These are phyloP conservation scores for Dactylellina drechsleri DNA, from an alignment of 2,329 filamentous ascomycete genomes.

Conservation along the genomic window DNA sequence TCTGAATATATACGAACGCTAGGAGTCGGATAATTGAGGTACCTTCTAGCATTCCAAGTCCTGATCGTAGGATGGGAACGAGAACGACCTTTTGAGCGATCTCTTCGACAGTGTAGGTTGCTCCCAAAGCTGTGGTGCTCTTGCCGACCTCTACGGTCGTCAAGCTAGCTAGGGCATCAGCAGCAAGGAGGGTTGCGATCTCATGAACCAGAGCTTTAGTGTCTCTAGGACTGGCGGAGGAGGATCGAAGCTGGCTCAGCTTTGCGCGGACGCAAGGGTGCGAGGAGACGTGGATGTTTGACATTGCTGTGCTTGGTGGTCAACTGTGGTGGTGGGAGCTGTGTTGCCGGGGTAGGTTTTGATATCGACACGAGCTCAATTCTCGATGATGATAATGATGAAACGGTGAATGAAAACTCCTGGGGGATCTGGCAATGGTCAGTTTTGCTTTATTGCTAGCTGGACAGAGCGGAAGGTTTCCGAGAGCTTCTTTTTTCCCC, in stretches of 20 bases:
- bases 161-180: constrained; percentile 77
- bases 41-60: constrained; percentile 90
- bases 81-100: constrained; percentile 75
- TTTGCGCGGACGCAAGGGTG: constrained; percentile 90
- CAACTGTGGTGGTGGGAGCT: neutral
- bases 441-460: constrained; percentile 9
- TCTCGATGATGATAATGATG: neutral
- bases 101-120: constrained; percentile 51
- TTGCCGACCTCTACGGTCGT: constrained; percentile 70
- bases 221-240: constrained; percentile 74
- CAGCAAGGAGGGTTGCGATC: constrained; percentile 82
- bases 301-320: constrained; percentile 59
- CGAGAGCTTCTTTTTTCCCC: constrained; percentile 21
- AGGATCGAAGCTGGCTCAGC: constrained; percentile 85
- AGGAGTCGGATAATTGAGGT: constrained; percentile 8
- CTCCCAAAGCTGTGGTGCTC: constrained; percentile 80
- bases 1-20: too few relatives aligned
- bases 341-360: neutral
- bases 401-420: neutral
- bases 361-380: neutral
- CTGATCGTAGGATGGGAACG: constrained; percentile 91
- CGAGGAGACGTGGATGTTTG: constrained; percentile 75
- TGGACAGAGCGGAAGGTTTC: constrained; percentile 28
- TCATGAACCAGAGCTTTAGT: constrained; percentile 86
- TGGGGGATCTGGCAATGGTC: neutral